Conservation (phyloP, 2,329 filamentous ascomycete genomes). For the Chaetomium strumarium region DNA sequence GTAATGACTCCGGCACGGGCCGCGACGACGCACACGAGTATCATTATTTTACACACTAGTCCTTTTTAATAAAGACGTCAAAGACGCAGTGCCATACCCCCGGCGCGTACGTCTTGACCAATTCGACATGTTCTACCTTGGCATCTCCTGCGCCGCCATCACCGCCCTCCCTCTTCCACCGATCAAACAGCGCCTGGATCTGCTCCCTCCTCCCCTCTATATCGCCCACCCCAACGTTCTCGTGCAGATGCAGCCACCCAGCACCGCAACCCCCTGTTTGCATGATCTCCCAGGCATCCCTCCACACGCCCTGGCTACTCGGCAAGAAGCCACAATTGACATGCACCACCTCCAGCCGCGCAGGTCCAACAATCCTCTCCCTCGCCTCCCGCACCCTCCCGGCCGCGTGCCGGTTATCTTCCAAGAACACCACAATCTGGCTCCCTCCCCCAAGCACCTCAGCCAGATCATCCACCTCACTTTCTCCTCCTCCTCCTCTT, state of each 20-base stretch:
- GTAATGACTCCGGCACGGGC: slow-evolving; percentile 9
- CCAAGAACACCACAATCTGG: slow-evolving; percentile 61
- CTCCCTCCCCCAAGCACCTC: slow-evolving; percentile 37
- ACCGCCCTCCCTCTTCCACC: slow-evolving; percentile 26
- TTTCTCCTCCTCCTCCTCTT: not conserved
- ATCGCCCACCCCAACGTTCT: slow-evolving; percentile 55
- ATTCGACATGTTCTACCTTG: slow-evolving; percentile 51
- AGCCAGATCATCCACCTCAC: slow-evolving; percentile 21
- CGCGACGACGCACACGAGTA: not conserved
- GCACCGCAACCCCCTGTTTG: slow-evolving; percentile 10
- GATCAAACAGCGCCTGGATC: slow-evolving; percentile 43
- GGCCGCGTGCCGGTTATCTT: slow-evolving; percentile 57
- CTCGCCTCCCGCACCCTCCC: slow-evolving; percentile 29
- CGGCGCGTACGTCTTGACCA: slow-evolving; percentile 65
- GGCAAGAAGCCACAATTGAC: slow-evolving; percentile 61
- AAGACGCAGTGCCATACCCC: slow-evolving; percentile 66
- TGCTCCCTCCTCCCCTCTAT: slow-evolving; percentile 42
- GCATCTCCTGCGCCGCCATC: slow-evolving; percentile 14
- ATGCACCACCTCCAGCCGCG: slow-evolving; percentile 41
- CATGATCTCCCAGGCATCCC: slow-evolving; percentile 41
- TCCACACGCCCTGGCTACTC: slow-evolving; percentile 50
- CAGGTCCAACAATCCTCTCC: slow-evolving; percentile 36
- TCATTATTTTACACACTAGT: slow-evolving; percentile 7
- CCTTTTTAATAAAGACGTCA: slow-evolving; percentile 48
- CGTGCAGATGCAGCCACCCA: slow-evolving; percentile 60